Percentiles rank a stretch among this genome's conserved stretches.
These are phyloP conservation scores for Phylloporus rhodoxanthus DNA, from an alignment of 768 basidiomycete genomes.

Conservation along the genomic window DNA sequence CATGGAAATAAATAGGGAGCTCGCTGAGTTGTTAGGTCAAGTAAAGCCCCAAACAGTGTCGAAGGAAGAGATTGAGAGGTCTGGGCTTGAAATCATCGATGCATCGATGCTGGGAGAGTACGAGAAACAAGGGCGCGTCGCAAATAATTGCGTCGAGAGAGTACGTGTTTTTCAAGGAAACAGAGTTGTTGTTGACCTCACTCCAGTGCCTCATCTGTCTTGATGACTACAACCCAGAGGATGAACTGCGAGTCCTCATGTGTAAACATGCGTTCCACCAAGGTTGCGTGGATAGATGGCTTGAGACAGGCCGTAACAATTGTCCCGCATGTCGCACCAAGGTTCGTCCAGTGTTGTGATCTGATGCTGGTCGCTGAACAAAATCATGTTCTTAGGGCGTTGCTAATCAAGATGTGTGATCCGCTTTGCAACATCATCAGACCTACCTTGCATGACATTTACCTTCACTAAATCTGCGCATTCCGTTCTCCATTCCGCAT, in stretches of 20 bases:
- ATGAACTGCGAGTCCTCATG: slow-evolving; percentile 71
- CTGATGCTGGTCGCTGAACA: not conserved
- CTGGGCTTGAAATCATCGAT: slow-evolving; percentile 73
- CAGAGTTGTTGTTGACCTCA: not conserved
- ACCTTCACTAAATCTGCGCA: not conserved
- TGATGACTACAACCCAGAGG: slow-evolving; percentile 74
- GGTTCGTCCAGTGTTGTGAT: slow-evolving; percentile 35
- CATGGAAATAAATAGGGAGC: slow-evolving; percentile 44
- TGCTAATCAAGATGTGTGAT: slow-evolving; percentile 14
- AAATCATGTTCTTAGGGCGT: slow-evolving; percentile 19
- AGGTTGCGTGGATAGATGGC: slow-evolving; percentile 83
- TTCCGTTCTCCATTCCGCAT: slow-evolving; percentile 1
- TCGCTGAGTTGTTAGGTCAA: slow-evolving; percentile 78
- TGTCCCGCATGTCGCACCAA: slow-evolving; percentile 87
- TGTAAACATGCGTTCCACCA: slow-evolving; percentile 92
- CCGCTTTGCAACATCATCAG: slow-evolving; percentile 4
- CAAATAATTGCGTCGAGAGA: slow-evolving; percentile 73
- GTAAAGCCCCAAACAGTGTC: slow-evolving; percentile 78
- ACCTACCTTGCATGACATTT: slow-evolving; percentile 8
- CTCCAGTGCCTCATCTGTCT: slow-evolving; percentile 77
- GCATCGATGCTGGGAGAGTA: slow-evolving; percentile 43
- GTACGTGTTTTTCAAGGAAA: slow-evolving; percentile 38
- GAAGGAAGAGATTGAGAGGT: slow-evolving; percentile 79
- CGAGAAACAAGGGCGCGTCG: slow-evolving; percentile 57
- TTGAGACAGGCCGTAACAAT: slow-evolving; percentile 79